phyloP scores from a whole-genome alignment of 108 stramenopile genomes.

The Conticribra weissflogii region DNA sequence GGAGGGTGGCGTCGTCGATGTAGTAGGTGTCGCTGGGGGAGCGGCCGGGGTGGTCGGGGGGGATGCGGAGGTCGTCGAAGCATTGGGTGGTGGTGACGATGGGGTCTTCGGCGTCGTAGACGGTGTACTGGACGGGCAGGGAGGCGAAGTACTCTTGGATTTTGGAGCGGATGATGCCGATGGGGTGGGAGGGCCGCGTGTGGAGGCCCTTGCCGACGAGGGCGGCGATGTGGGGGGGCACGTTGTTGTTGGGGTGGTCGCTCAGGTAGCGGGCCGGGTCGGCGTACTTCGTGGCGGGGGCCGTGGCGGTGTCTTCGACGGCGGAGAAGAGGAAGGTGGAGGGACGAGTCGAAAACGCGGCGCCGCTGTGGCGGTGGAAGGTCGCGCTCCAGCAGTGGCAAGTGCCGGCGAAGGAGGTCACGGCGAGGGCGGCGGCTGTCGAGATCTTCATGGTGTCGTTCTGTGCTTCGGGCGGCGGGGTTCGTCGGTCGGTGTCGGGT shows the following conservation, averaged over 20 bases:
- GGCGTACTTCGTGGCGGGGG: conserved; percentile 50
- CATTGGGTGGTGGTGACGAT: conserved; percentile 72
- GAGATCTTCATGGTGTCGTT: conserved; percentile 31
- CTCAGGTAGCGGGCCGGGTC: conserved; percentile 48
- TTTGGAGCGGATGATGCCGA: conserved; percentile 78
- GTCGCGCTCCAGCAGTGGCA: conserved; percentile 24
- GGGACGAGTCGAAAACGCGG: background rate
- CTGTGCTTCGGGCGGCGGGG: too few species aligned
- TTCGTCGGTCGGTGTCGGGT: too few species aligned
- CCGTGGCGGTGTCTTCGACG: conserved; percentile 29
- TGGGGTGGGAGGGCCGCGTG: conserved; percentile 61
- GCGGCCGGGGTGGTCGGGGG: conserved; percentile 92
- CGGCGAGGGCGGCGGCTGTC: conserved; percentile 11
- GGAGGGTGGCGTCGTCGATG: conserved; percentile 64
- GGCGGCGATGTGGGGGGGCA: conserved; percentile 69
- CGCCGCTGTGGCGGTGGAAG: background rate
- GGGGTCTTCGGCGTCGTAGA: conserved; percentile 80
- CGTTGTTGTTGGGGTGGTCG: conserved; percentile 74
- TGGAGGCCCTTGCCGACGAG: conserved; percentile 77
- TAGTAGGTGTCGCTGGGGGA: conserved; percentile 93
- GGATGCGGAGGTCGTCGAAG: conserved; percentile 81
- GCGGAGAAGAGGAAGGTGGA: conserved; percentile 20
- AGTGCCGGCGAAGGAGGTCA: conserved; percentile 6
- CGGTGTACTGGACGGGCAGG: conserved; percentile 27
- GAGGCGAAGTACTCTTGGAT: conserved; percentile 77